phyloP scores from a whole-genome alignment of 768 basidiomycete species.

The Mrakia gelida region DNA sequence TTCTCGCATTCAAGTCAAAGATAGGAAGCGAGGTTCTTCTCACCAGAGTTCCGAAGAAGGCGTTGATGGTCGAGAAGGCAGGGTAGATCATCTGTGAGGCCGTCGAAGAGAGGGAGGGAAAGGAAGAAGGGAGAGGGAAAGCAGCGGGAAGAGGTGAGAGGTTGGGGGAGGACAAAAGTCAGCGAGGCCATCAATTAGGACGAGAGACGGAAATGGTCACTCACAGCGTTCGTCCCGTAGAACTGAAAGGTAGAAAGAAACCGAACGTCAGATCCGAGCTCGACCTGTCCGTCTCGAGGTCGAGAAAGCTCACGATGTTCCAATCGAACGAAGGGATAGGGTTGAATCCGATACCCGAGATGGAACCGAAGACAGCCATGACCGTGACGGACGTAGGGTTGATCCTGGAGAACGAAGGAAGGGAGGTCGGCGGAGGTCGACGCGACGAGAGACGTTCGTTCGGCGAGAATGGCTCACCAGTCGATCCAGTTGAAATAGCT shows the following conservation, averaged over 20 bases:
- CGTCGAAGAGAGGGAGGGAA: no score
- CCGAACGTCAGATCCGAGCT: neutral
- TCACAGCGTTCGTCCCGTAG: constrained; percentile 35
- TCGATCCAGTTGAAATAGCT: constrained; percentile 25
- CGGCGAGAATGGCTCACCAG: constrained; percentile 16
- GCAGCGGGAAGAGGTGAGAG: no score
- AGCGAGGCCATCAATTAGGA: no score
- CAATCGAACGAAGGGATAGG: constrained; percentile 47
- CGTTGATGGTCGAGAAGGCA: constrained; percentile 49
- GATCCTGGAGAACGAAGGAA: constrained; percentile 41
- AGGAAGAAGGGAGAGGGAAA: no score
- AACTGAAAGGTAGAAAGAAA: constrained; percentile 1
- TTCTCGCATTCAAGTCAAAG: no score
- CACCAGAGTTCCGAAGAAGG: constrained; percentile 43
- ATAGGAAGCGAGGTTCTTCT: no score
- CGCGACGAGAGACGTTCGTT: neutral
- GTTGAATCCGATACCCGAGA: constrained; percentile 46
- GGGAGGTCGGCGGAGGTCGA: neutral
- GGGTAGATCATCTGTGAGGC: constrained; percentile 40
- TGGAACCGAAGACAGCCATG: constrained; percentile 39
- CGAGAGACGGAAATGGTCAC: no score
- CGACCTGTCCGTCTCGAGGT: neutral
- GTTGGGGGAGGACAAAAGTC: no score
- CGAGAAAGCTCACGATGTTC: constrained; percentile 33
- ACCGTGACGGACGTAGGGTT: constrained; percentile 45